Conservation (phyloP, 345 rosid genomes). For the Hypericum perforatum region DNA sequence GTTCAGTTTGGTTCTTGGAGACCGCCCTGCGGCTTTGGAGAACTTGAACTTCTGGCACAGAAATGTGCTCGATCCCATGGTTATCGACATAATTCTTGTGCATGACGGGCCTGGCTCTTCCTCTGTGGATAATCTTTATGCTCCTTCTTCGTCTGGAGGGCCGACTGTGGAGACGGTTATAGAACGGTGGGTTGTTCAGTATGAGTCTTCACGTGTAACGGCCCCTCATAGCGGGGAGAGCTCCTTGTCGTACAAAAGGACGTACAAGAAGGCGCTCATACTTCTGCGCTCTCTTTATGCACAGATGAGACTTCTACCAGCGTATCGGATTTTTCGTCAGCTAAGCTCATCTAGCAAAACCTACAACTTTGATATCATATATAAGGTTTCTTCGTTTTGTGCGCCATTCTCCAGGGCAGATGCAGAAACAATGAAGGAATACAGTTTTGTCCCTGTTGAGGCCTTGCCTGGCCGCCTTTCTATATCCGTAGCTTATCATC, state of each 20-base stretch:
- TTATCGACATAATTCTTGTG: conserved; percentile 70
- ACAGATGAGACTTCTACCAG: conserved; percentile 76
- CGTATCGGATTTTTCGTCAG: conserved; percentile 58
- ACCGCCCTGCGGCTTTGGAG: conserved; percentile 62
- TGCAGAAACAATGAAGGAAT: conserved; percentile 47
- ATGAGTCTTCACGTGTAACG: conserved; percentile 37
- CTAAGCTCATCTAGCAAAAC: conserved; percentile 47
- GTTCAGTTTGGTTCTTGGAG: conserved; percentile 82
- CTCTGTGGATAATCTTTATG: conserved; percentile 24
- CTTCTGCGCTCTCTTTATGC: conserved; percentile 62
- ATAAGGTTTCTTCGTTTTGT: conserved; percentile 74
- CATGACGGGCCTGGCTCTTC: conserved; percentile 31
- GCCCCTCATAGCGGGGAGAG: conserved; percentile 37
- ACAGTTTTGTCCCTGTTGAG: conserved; percentile 57
- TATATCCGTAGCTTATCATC: conserved; percentile 53
- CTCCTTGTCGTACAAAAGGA: conserved; percentile 49
- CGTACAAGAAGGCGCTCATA: conserved; percentile 70
- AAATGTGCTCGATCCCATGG: conserved; percentile 62
- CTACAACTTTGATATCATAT: conserved; percentile 51
- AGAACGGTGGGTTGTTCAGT: conserved; percentile 84
- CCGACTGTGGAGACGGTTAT: conserved; percentile 55
- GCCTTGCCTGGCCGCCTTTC: conserved; percentile 65
- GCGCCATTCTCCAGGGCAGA: conserved; percentile 57
- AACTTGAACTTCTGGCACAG: conserved; percentile 68
- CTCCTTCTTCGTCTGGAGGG: conserved; percentile 15